These are phyloP conservation scores for Candida chilensis DNA, from an alignment of 805 yeast genomes.

Conservation along the genomic window DNA sequence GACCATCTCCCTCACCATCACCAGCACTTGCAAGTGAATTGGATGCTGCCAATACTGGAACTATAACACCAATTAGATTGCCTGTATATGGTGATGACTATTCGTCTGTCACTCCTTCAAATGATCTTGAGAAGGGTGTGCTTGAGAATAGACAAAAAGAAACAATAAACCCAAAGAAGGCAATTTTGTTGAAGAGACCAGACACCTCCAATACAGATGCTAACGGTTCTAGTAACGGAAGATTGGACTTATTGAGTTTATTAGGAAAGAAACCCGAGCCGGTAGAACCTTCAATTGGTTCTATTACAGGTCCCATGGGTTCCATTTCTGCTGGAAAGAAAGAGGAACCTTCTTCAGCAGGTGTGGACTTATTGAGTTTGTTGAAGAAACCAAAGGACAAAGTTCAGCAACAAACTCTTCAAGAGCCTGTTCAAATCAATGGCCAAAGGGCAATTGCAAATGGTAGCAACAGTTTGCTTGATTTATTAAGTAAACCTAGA, in stretches of 20 bases:
- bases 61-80: background rate
- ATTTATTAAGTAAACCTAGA: constrained; percentile 4
- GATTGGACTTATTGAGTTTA: too few species aligned
- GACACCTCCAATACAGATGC: constrained; percentile 4
- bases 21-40: background rate
- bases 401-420: background rate
- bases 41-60: too few species aligned
- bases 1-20: constrained; percentile 2
- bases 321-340: too few species aligned
- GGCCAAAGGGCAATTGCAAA: background rate
- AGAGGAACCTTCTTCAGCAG: too few species aligned
- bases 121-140: constrained; percentile 2
- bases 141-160: constrained; percentile 2
- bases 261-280: too few species aligned
- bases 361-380: too few species aligned
- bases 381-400: constrained; percentile 6
- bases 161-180: constrained; percentile 10
- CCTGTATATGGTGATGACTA: background rate
- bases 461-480: constrained; percentile 7
- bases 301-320: too few species aligned
- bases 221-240: too few species aligned
- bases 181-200: constrained; percentile 17
- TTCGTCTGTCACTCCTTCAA: constrained; percentile 8
- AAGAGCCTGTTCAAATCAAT: constrained; percentile 1
- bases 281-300: too few species aligned